Evolutionary conservation across 352 stramenopile genomes (phyloP), one percentile per base, ranked within the genome.

Genomic region (Globisporangium camurandrum): DNA sequence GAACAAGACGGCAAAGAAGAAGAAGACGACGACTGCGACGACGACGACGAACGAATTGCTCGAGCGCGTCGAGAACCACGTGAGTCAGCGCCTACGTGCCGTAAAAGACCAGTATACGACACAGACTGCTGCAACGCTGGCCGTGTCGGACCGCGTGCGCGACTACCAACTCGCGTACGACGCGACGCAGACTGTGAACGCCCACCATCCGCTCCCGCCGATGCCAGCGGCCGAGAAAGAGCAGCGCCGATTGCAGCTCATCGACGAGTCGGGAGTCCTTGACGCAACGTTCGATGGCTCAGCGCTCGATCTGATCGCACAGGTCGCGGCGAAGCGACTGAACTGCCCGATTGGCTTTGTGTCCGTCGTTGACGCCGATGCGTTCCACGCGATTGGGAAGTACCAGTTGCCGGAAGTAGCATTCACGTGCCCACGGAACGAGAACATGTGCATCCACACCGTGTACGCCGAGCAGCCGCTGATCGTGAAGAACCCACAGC

Each of bases 401-500:
- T 78, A 74, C 59, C 64, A 70, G 11, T 51, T 78, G 24, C 64
- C 63, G 3, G 55, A 66, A n/a, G 30, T 59, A 16, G 59, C 56
- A 1, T 49, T 62, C 24, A 46, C 61, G 23, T 28, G 75, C 16
- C 60, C 66, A 22, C 70, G 75, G 0, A 66, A 80, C 30, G 68
- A 84, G 46, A 73, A 71, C 54, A 69, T 82, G 49, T 87, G 72
- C 49, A 67, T 71, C 44, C 69, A 84, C 56, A 64, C 56, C 3
- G 50, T 82, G 49, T 85, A 85, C 61, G 66, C 62, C 4, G 72
- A 87, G 64, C 69, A 69, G 49, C 72, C 72, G 7, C 57, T 87
- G 54, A 59, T 87, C 30, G 42, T 84, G 50, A 81, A 84, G 54
- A 78, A 86, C 59, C 70, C 72, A 26, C 62, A 69, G 51, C 70